Evolutionary conservation across 2,329 filamentous ascomycete genomes (phyloP).

Genomic region (Fusarium ramigenum): DNA sequence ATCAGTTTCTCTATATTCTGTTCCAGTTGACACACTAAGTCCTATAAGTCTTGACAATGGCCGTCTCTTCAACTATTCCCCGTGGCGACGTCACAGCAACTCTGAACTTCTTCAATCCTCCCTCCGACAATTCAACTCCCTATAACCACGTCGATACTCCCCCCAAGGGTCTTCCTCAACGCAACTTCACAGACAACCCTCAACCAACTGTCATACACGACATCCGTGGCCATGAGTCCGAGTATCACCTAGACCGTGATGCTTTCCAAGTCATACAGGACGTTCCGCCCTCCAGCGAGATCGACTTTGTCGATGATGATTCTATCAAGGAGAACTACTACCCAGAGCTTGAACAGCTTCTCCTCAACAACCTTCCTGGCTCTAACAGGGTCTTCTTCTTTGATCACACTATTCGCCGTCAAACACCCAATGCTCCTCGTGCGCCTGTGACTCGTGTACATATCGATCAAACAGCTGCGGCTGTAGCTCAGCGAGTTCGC

Average conservation of each 20-base stretch:
- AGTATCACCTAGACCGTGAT: slow-evolving; percentile 75
- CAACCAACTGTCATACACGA: slow-evolving; percentile 72
- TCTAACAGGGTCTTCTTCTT: slow-evolving; percentile 76
- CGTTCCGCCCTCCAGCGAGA: slow-evolving; percentile 60
- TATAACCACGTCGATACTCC: slow-evolving; percentile 75
- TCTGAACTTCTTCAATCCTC: slow-evolving; percentile 73
- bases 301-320: slow-evolving; percentile 72
- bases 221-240: slow-evolving; percentile 74
- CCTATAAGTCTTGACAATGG: slow-evolving; percentile 45
- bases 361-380: slow-evolving; percentile 74
- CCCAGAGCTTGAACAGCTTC: slow-evolving; percentile 79
- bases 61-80: slow-evolving; percentile 54
- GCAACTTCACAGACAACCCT: slow-evolving; percentile 67
- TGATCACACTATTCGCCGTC: slow-evolving; percentile 87
- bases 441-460: slow-evolving; percentile 78
- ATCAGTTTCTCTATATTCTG: background rate
- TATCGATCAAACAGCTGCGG: slow-evolving; percentile 80
- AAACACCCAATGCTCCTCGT: slow-evolving; percentile 65
- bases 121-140: slow-evolving; percentile 66
- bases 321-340: slow-evolving; percentile 81
- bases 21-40: background rate
- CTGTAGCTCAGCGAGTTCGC: slow-evolving; percentile 73
- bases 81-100: slow-evolving; percentile 69
- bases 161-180: slow-evolving; percentile 67
- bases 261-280: slow-evolving; percentile 75